Conservation (phyloP, 2,329 filamentous ascomycete genomes). For the Aspergillus jensenii region DNA sequence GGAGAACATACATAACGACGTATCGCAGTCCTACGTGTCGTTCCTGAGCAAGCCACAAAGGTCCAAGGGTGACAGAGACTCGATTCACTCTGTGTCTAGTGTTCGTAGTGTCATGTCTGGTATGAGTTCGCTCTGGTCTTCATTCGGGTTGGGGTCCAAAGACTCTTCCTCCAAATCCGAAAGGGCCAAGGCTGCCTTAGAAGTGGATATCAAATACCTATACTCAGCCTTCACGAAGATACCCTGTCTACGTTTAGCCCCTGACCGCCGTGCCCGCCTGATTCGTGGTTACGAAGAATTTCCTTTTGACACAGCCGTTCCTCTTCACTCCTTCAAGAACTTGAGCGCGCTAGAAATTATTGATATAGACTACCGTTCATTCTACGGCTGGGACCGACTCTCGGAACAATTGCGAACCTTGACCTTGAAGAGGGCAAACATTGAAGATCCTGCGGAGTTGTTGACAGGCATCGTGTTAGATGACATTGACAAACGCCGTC, state of each 20-base stretch:
- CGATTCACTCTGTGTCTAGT: constrained; percentile 93
- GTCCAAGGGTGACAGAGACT: constrained; percentile 81
- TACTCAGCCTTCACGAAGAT: constrained; percentile 99
- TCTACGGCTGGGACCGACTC: constrained; percentile 94
- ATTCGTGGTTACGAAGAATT: constrained; percentile 97
- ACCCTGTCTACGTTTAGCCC: constrained; percentile 81
- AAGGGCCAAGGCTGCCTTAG: constrained; percentile 80
- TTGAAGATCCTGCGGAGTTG: constrained; percentile 88
- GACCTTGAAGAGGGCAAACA: constrained; percentile 79
- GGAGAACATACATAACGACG: constrained; percentile 89
- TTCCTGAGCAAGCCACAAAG: constrained; percentile 84
- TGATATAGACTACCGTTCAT: constrained; percentile 94
- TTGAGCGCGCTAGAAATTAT: constrained; percentile 89
- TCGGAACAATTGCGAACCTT: constrained; percentile 89
- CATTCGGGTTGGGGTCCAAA: constrained; percentile 76
- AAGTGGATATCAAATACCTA: constrained; percentile 88
- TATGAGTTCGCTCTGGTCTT: constrained; percentile 91
- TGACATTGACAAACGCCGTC: constrained; percentile 88
- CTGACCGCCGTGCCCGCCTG: constrained; percentile 87
- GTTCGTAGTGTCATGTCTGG: constrained; percentile 96
- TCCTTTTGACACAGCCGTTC: constrained; percentile 94
- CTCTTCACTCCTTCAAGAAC: constrained; percentile 96
- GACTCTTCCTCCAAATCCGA: constrained; percentile 80
- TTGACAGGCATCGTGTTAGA: constrained; percentile 92
- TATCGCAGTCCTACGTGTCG: constrained; percentile 86